phyloP scores from a whole-genome alignment of 345 rosid genomes.

The Pistacia atlantica region DNA sequence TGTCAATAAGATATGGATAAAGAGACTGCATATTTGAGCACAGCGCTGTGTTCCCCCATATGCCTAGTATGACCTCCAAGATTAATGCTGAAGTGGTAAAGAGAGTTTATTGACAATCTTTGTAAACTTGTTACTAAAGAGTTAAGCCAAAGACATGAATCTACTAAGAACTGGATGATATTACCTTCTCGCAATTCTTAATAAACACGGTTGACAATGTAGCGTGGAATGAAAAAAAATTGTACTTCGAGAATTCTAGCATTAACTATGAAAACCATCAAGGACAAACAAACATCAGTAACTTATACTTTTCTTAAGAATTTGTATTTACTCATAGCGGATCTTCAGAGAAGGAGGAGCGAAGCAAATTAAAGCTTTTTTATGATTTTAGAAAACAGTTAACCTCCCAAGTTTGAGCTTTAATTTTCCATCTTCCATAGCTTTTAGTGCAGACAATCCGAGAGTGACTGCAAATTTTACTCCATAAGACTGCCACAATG shows the following conservation, averaged over 20 bases:
- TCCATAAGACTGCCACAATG: conserved; percentile 91
- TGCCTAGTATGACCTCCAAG: not conserved
- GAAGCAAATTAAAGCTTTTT: conserved; percentile 11
- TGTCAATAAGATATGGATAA: not conserved
- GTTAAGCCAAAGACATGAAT: not conserved
- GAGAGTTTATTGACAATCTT: not conserved
- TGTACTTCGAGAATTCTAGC: conserved; percentile 1
- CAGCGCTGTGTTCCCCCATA: not conserved
- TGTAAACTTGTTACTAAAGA: not conserved
- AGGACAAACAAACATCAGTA: not conserved
- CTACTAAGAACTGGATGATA: not conserved
- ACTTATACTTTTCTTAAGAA: too few species aligned
- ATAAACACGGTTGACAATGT: not conserved
- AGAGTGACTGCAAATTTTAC: conserved; percentile 84
- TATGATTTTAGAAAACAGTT: not conserved
- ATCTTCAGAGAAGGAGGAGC: conserved; percentile 55
- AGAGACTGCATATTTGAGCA: not conserved
- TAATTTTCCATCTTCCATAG: conserved; percentile 65
- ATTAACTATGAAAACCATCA: conserved; percentile 9
- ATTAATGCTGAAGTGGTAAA: not conserved
- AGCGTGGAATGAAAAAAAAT: not conserved
- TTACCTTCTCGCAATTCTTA: not conserved
- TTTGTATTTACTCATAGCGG: conserved; percentile 46
- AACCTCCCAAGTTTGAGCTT: conserved; percentile 76
- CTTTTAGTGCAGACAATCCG: conserved; percentile 57